phyloP scores from a whole-genome alignment of 805 yeast genomes.

The Blastobotrys parvus region DNA sequence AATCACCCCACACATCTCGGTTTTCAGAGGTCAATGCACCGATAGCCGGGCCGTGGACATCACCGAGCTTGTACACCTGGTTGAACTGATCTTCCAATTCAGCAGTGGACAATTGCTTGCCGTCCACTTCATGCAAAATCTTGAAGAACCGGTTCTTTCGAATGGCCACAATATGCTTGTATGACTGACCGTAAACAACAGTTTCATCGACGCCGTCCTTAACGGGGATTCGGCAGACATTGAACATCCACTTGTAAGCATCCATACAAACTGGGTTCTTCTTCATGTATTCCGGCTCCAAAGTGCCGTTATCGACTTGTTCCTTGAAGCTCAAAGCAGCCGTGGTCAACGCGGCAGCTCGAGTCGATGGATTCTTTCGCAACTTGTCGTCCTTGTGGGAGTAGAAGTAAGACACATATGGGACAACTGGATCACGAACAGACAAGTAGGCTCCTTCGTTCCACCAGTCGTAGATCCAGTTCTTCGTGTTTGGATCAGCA shows the following conservation, averaged over 20 bases:
- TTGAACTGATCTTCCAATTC: constrained; percentile 46
- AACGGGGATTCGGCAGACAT: constrained; percentile 58
- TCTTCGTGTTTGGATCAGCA: constrained; percentile 46
- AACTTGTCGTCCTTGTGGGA: constrained; percentile 59
- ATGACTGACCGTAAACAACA: constrained; percentile 37
- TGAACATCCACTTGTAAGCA: constrained; percentile 84
- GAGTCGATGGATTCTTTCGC: constrained; percentile 32
- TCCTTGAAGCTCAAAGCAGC: constrained; percentile 62
- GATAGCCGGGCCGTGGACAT: constrained; percentile 43
- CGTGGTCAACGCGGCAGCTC: constrained; percentile 67
- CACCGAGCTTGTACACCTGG: constrained; percentile 39
- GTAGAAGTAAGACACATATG: constrained; percentile 86
- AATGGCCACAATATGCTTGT: constrained; percentile 64
- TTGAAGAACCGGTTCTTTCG: constrained; percentile 76
- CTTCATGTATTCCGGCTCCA: constrained; percentile 72
- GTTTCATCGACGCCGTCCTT: constrained; percentile 49
- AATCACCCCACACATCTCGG: constrained; percentile 70
- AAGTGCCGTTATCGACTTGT: constrained; percentile 56
- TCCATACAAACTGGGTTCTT: constrained; percentile 91
- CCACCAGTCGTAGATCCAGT: constrained; percentile 93
- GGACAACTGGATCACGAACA: constrained; percentile 90
- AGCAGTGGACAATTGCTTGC: constrained; percentile 30
- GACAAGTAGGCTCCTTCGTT: constrained; percentile 86
- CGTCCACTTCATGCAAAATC: constrained; percentile 36
- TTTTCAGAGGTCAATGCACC: constrained; percentile 79